These are phyloP conservation scores for Trichoderma sp. DNA, from an alignment of 2,329 filamentous ascomycete genomes.

Conservation along the genomic window DNA sequence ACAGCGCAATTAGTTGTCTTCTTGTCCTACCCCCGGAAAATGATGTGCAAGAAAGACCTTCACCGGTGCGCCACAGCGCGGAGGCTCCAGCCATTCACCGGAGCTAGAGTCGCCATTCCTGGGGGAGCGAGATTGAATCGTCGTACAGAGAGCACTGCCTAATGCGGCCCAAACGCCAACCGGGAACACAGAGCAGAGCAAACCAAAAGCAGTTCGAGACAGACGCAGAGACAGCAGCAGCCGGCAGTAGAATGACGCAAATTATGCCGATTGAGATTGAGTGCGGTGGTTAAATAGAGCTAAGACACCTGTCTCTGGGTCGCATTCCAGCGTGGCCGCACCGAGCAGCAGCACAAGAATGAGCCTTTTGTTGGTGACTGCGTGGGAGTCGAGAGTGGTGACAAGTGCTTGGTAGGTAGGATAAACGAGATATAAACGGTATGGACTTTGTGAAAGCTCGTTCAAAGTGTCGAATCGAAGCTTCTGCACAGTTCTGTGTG, in stretches of 20 bases:
- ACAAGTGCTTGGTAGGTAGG: neutral
- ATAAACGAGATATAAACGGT: neutral
- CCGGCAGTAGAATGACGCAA: slow-evolving; percentile 14
- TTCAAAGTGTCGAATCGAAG: neutral
- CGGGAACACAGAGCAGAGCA: slow-evolving; percentile 18
- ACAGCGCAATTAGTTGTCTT: neutral
- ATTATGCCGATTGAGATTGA: slow-evolving; percentile 12
- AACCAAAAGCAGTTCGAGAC: slow-evolving; percentile 1
- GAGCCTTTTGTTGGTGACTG: neutral
- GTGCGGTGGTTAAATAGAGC: slow-evolving; percentile 19
- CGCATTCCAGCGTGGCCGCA: slow-evolving; percentile 14
- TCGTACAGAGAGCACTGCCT: neutral
- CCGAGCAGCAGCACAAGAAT: neutral
- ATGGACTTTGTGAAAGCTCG: neutral
- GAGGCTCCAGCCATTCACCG: neutral
- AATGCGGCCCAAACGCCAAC: slow-evolving; percentile 18
- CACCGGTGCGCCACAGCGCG: slow-evolving; percentile 21
- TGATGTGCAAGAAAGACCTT: neutral
- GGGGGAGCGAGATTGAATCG: slow-evolving; percentile 21
- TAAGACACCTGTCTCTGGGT: slow-evolving; percentile 19
- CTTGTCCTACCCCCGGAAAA: neutral
- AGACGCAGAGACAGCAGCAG: neutral
- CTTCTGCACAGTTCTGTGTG: neutral
- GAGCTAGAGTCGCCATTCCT: slow-evolving; percentile 14
- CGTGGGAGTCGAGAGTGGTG: neutral